Conservation (phyloP, 306 rosid genomes). For the Luffa aegyptiaca region DNA sequence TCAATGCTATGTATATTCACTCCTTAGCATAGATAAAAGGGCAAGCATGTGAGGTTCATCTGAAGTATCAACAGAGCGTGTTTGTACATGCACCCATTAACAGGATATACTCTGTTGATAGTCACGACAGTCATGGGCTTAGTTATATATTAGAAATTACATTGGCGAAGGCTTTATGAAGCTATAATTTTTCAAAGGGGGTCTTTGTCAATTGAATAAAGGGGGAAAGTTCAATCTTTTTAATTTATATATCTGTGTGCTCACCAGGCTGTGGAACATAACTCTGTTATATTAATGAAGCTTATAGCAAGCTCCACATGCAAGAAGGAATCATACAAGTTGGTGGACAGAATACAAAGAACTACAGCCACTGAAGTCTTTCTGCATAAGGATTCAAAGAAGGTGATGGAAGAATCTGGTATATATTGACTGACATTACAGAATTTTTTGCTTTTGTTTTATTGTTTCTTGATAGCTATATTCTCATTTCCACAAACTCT, state of each 20-base stretch:
- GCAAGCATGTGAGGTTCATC: not conserved
- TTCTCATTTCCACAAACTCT: conserved; percentile 30
- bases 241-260: not conserved
- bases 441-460: conserved; percentile 23
- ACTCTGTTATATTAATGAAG: conserved; percentile 6
- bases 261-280: not conserved
- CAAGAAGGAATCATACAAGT: conserved; percentile 53
- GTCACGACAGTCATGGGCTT: not conserved
- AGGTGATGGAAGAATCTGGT: conserved; percentile 43
- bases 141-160: not conserved
- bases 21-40: not conserved
- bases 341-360: conserved; percentile 48
- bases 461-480: conserved; percentile 15
- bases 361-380: conserved; percentile 33
- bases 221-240: not conserved
- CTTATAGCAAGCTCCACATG: conserved; percentile 11
- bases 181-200: not conserved
- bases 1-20: not conserved
- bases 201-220: not conserved
- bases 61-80: not conserved
- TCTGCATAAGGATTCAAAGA: conserved; percentile 44
- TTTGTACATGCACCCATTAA: not conserved
- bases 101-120: not conserved
- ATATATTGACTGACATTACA: conserved; percentile 36
- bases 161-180: not conserved